phyloP scores from a whole-genome alignment of 75 land plant genomes.

The Pinus tabuliformis region DNA sequence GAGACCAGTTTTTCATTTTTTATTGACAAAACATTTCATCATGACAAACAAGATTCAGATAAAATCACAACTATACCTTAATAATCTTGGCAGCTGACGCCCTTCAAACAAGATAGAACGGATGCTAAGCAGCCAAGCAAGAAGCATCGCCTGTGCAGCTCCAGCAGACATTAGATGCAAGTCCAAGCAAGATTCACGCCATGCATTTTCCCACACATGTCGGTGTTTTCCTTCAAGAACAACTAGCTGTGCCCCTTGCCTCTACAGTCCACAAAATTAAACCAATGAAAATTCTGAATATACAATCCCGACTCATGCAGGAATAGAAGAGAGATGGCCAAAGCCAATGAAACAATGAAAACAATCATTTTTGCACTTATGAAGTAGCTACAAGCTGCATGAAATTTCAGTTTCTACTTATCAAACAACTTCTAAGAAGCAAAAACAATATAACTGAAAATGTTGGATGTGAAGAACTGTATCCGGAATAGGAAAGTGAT shows the following conservation, averaged over 20 bases:
- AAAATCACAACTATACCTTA: constrained; percentile 54
- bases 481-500: not conserved
- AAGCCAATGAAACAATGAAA: not conserved
- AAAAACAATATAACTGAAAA: not conserved
- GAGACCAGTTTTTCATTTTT: not conserved
- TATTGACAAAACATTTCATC: not conserved
- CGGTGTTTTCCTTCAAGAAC: constrained; percentile 88
- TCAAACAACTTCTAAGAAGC: not conserved
- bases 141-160: constrained; percentile 96
- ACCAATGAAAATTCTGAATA: not conserved
- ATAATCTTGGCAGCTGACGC: constrained; percentile 65
- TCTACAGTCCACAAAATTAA: constrained; percentile 33
- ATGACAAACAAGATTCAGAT: not conserved
- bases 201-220: constrained; percentile 87
- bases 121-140: constrained; percentile 88
- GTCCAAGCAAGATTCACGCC: constrained; percentile 86
- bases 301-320: not conserved
- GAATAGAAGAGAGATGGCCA: not conserved
- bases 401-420: not conserved
- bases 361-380: not conserved
- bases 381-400: not conserved
- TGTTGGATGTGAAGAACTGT: not conserved
- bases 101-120: constrained; percentile 76
- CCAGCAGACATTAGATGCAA: constrained; percentile 98
- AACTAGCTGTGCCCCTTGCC: constrained; percentile 86